Percentiles rank a stretch among this genome's conserved stretches.
Conservation (phyloP, 352 stramenopile genomes). For the Globisporangium heterothallicum region DNA sequence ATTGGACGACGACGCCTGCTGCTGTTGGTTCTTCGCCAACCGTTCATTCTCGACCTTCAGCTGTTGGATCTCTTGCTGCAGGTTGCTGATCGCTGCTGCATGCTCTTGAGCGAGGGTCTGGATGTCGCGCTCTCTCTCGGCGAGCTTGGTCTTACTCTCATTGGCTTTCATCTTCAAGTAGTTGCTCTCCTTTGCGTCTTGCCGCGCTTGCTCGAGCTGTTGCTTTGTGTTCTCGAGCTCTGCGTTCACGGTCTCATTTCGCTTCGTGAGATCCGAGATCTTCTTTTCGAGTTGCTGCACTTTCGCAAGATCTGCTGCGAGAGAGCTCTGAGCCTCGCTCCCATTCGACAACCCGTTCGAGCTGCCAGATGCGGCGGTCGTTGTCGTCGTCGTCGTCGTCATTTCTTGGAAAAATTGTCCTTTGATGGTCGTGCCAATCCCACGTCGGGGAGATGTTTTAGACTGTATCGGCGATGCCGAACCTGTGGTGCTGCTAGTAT, state of each 20-base stretch:
- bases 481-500: background rate
- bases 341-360: background rate
- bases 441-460: conserved; percentile 9
- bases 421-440: conserved; percentile 18
- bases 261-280: conserved; percentile 21
- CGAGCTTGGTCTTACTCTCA: conserved; percentile 38
- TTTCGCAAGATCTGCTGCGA: conserved; percentile 12
- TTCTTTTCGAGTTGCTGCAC: conserved; percentile 31
- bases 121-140: conserved; percentile 21
- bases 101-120: conserved; percentile 10
- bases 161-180: conserved; percentile 55
- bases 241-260: conserved; percentile 13
- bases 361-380: conserved; percentile 4
- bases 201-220: conserved; percentile 25
- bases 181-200: conserved; percentile 45
- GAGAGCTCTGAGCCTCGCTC: background rate
- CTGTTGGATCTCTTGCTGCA: conserved; percentile 15
- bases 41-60: conserved; percentile 24
- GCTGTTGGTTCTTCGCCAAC: conserved; percentile 15
- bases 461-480: conserved; percentile 4
- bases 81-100: conserved; percentile 13
- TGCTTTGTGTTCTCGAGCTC: conserved; percentile 14
- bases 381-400: background rate
- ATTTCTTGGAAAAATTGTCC: conserved; percentile 23
- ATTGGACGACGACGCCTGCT: conserved; percentile 17